Evolutionary conservation across 257 asterid species (phyloP), one percentile per base, ranked within the genome.

Genomic region (Buddleja alternifolia): DNA sequence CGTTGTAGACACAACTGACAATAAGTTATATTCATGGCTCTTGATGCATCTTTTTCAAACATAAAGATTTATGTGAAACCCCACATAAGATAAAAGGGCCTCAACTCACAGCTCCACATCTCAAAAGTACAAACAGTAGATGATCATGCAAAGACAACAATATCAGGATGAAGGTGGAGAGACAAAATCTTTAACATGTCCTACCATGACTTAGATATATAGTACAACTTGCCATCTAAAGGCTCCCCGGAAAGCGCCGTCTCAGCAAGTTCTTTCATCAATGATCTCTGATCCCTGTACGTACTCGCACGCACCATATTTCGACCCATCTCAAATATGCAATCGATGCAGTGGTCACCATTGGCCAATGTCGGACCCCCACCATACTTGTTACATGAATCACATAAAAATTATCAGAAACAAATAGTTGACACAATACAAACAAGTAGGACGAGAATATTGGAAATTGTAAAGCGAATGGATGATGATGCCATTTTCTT

Each of bases 261-360:
- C 84, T 90, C 99, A 10, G 97, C 99, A 65, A 93, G 79, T 69
- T 90, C 99, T 77, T 82, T 90, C 97, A 93, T 90, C 63, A 66
- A 50, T 59, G 72, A 81, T 75, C 96, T 87, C 72, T 74, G 89
- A 75, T 91, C 99, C 83, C 89, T 83, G 56, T 87, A 93, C 67
- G 67, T 75, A 75, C 88, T 83, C 63, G 95, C 93, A 71, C 77
- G 88, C 53, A 84, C 93, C 80, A 76, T 74, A 52, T 78, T 77
- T 76, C 78, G 86, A 60, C 91, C 91, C 77, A 79, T 77, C 79
- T 89, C 96, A 64, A 85, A 69, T 68, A 93, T 89, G 88, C 99
- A 93, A 24, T 83, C 88, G 25, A 36, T 73, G 75, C 99, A 93
- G 78, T 87, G 67, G 80, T 82, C 96, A 73, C 77, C 90, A 63